These are phyloP conservation scores for Nannochloropsis salina DNA, from an alignment of 108 stramenopile genomes.

Conservation along the genomic window DNA sequence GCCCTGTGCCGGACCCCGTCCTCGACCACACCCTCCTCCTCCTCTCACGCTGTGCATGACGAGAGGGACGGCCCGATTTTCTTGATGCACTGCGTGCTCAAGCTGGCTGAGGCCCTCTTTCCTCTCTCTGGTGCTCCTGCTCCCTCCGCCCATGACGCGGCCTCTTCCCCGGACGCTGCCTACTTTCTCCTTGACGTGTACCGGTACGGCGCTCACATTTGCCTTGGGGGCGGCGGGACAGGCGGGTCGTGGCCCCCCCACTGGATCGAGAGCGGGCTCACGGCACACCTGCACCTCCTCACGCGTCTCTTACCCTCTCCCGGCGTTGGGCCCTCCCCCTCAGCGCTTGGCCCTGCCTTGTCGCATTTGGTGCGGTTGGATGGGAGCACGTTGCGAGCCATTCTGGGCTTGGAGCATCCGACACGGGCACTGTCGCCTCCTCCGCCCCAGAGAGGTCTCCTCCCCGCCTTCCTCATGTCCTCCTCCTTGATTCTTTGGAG, in stretches of 20 bases:
- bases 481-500: not conserved
- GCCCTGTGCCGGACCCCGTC: not conserved
- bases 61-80: not conserved
- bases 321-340: not conserved
- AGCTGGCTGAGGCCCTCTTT: not conserved
- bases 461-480: not conserved
- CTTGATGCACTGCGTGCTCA: not conserved
- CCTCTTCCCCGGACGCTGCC: not conserved
- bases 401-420: not conserved
- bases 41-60: not conserved
- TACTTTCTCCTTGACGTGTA: not conserved
- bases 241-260: not conserved
- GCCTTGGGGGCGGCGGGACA: not conserved
- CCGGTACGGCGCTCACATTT: not conserved
- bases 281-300: not conserved
- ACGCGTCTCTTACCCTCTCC: not conserved
- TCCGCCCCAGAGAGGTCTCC: not conserved
- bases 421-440: not conserved
- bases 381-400: not conserved
- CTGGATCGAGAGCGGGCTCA: not conserved
- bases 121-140: not conserved
- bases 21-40: not conserved
- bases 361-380: not conserved
- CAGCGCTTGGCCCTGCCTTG: too few species aligned
- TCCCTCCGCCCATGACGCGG: not conserved